A percentile compares a stretch with the other conserved stretches of the same genome.
These are phyloP conservation scores for Zygnema cylindricum DNA, from an alignment of 139 green algal genomes.

Conservation along the genomic window DNA sequence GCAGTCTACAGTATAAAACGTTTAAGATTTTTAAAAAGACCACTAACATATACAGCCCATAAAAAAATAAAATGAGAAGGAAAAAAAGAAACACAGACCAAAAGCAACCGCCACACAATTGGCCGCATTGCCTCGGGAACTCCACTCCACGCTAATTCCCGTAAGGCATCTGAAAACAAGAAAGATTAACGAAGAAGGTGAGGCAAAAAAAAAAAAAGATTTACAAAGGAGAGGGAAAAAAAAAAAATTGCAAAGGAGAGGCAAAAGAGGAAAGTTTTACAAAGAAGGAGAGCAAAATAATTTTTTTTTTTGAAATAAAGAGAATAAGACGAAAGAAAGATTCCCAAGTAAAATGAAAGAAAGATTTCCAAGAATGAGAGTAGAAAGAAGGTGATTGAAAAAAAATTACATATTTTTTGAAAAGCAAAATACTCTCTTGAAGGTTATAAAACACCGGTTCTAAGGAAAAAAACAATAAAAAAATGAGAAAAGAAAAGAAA, in stretches of 20 bases:
- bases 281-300: background rate
- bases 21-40: too few relatives aligned
- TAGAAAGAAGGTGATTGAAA: background rate
- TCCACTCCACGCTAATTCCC: conserved; percentile 89
- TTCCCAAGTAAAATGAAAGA: background rate
- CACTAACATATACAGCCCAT: too few relatives aligned
- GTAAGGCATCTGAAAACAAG: conserved; percentile 68
- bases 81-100: conserved; percentile 60
- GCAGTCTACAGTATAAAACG: too few relatives aligned
- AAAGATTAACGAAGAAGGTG: background rate
- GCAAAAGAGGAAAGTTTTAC: background rate
- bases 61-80: too few relatives aligned
- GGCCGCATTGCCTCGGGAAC: conserved; percentile 82
- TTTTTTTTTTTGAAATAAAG: background rate
- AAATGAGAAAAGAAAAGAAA: too few relatives aligned
- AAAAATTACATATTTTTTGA: background rate
- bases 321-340: background rate
- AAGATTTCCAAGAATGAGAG: background rate
- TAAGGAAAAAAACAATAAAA: conserved; percentile 6
- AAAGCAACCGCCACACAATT: conserved; percentile 87
- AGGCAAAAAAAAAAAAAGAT: background rate
- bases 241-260: background rate
- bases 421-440: background rate
- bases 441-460: background rate
- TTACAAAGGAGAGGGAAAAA: background rate